Conservation (phyloP, 495 filamentous ascomycete species). For the Aspergillus taichungensis region DNA sequence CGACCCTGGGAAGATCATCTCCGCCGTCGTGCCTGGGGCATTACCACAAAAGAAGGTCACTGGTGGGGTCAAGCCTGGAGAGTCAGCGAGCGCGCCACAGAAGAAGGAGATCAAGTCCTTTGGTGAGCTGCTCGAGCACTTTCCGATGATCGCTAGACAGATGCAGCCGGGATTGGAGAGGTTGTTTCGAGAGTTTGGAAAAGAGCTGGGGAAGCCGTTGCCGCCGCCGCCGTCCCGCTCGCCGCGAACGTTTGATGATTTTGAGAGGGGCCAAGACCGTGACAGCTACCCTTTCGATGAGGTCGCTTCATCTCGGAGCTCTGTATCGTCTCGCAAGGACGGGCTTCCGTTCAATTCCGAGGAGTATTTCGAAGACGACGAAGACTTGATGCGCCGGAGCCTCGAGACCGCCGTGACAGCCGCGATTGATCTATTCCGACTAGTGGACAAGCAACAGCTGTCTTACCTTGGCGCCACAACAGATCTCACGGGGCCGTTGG, state of each 20-base stretch:
- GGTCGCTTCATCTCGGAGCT: conserved; percentile 27
- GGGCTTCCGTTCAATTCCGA: conserved; percentile 40
- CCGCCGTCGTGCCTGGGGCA: conserved; percentile 46
- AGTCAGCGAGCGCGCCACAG: conserved; percentile 34
- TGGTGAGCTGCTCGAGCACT: conserved; percentile 81
- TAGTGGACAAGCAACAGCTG: conserved; percentile 90
- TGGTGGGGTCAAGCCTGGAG: conserved; percentile 26
- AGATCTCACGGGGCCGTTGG: conserved; percentile 82
- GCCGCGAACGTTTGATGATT: conserved; percentile 28
- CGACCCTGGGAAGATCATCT: conserved; percentile 61
- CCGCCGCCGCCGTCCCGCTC: conserved; percentile 65
- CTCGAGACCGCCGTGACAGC: conserved; percentile 87
- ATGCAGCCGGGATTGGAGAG: conserved; percentile 91
- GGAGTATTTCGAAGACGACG: conserved; percentile 67
- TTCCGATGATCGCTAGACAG: conserved; percentile 93
- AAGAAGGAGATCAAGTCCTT: conserved; percentile 91
- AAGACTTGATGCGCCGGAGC: conserved; percentile 74
- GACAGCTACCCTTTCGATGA: conserved; percentile 22
- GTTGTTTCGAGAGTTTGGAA: conserved; percentile 81
- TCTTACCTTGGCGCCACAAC: conserved; percentile 88
- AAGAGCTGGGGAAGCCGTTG: conserved; percentile 73
- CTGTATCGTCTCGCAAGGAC: conserved; percentile 24
- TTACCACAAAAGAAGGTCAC: conserved; percentile 21
- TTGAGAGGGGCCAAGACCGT: conserved; percentile 15
- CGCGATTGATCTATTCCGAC: conserved; percentile 91